phyloP scores from a whole-genome alignment of 2,329 filamentous ascomycete genomes.

The Harringtonia lauricola region DNA sequence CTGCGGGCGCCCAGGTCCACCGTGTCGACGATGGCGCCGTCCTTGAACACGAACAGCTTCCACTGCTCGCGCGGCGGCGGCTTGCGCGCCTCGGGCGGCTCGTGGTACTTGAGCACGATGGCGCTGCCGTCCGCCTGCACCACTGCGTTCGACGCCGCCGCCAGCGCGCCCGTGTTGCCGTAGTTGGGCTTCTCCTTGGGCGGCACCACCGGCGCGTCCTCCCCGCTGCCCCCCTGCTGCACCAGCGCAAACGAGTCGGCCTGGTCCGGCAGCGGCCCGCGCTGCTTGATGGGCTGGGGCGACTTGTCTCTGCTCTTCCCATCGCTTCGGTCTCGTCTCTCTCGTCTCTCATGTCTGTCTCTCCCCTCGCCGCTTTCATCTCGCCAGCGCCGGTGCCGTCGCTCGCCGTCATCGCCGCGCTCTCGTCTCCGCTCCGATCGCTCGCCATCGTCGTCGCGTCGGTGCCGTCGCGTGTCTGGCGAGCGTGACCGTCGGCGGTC shows the following conservation, averaged over 20 bases:
- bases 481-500: neutral
- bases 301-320: neutral
- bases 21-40: conserved; percentile 66
- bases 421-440: neutral
- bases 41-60: conserved; percentile 92
- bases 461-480: neutral
- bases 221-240: conserved; percentile 26
- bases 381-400: neutral
- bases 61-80: conserved; percentile 68
- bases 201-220: conserved; percentile 21
- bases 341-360: neutral
- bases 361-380: neutral
- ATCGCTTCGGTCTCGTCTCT: neutral
- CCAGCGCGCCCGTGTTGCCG: conserved; percentile 66
- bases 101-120: conserved; percentile 64
- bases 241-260: conserved; percentile 46
- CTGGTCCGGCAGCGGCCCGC: conserved; percentile 48
- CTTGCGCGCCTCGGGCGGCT: conserved; percentile 86
- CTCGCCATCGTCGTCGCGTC: neutral
- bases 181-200: conserved; percentile 82
- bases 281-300: conserved; percentile 17
- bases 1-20: conserved; percentile 65
- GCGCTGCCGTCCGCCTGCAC: conserved; percentile 6
- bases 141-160: conserved; percentile 69
- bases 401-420: neutral